These are phyloP conservation scores for Fonsecaea pedrosoi DNA, from an alignment of 2,329 filamentous ascomycete species.

Conservation along the genomic window DNA sequence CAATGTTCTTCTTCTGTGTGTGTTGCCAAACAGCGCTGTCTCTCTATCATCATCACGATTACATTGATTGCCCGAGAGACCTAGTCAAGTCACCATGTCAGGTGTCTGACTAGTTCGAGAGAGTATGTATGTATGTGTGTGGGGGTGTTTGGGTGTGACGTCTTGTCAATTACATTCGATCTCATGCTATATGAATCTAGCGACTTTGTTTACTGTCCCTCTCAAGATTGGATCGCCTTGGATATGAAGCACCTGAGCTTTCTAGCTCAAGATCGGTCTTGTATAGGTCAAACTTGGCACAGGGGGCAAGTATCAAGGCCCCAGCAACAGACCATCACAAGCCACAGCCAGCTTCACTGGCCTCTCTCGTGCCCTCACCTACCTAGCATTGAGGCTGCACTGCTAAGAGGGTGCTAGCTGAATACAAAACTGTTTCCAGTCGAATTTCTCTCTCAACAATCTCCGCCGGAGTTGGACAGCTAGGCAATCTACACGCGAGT, in stretches of 20 bases:
- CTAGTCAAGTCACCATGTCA: not conserved
- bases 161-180: not conserved
- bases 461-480: not conserved
- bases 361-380: too few relatives aligned
- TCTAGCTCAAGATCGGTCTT: too few relatives aligned
- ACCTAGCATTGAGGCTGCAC: too few relatives aligned
- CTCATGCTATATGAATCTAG: not conserved
- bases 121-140: too few relatives aligned
- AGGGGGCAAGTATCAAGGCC: too few relatives aligned
- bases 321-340: too few relatives aligned
- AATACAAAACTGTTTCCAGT: not conserved
- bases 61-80: not conserved
- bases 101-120: not conserved
- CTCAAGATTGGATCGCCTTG: not conserved
- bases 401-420: not conserved
- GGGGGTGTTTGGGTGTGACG: not conserved
- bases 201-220: not conserved
- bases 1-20: not conserved
- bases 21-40: not conserved
- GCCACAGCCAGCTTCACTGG: too few relatives aligned
- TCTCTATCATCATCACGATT: not conserved
- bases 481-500: not conserved
- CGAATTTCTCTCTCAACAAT: not conserved
- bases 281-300: too few relatives aligned
- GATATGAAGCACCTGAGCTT: not conserved